Evolutionary conservation across 768 basidiomycete species (phyloP), one percentile per base, ranked within the genome.

Genomic region (Galerina marginata): DNA sequence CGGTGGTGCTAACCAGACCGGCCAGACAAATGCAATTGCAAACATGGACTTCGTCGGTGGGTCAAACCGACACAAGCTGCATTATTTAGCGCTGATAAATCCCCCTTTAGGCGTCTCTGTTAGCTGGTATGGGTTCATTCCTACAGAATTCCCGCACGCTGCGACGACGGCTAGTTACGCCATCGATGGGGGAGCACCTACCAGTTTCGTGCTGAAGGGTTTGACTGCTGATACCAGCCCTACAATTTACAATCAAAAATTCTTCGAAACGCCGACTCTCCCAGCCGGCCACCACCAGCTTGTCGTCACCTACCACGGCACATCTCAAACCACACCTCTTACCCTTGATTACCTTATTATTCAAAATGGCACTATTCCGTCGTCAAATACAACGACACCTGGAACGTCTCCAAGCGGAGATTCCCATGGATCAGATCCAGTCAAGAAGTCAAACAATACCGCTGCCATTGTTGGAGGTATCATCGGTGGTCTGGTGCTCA

Each of bases 81-180:
- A 47, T 47, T 3, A 47, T 47, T 47, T 25, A 11, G 23, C 20
- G 5, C 14, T 9, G 16, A 47, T 26, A 5, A 45, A 20, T 23
- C 3, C 26, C 46, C 6, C n/a, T 9, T 40, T 29, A 69, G 66
- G 67, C 16, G 45, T 65, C 33, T 70, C 68, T 14, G 33, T 72
- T 6, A 67, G 64, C 37, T 72, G 71, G 71, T 72, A 67, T 52
- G 67, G 66, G 25, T 65, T 63, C 44, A 69, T 70, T 37, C 67
- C 66, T 2, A 37, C 25, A 9, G 69, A 68, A 60, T 48, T 55
- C 9, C 66, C 65, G 10, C 53, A 59, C n/a, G 53, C 29, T n/a
- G 40, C 62, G 16, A 56, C 69, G 37, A 67, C 66, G 25, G 67
- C 47, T 2, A 63, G 59, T 39, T 72, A 66, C 45, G 55, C 63